A percentile compares a stretch with the other conserved stretches of the same genome.
Evolutionary conservation across 768 basidiomycete species (phyloP).

Genomic region (Leccinellum rugosiceps): DNA sequence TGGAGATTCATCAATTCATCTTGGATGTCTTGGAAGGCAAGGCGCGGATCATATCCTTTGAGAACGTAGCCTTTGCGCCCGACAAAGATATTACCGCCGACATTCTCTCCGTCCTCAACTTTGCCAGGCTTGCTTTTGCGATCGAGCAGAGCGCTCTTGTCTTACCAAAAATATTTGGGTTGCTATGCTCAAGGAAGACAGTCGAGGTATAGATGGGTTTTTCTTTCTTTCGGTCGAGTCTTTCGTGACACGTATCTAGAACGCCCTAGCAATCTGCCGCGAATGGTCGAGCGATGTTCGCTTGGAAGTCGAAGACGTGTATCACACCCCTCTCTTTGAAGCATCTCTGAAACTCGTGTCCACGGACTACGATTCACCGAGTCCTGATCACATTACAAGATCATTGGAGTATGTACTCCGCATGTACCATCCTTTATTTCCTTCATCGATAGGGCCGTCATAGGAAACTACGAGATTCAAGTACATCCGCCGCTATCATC

Average conservation of each 20-base stretch:
- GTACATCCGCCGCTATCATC: constrained; percentile 34
- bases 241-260: constrained; percentile 32
- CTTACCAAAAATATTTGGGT: constrained; percentile 10
- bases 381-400: constrained; percentile 29
- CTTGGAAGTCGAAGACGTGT: constrained; percentile 52
- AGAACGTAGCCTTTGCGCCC: constrained; percentile 39
- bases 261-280: constrained; percentile 47
- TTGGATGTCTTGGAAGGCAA: constrained; percentile 26
- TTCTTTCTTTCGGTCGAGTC: not conserved
- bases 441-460: constrained; percentile 6
- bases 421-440: not conserved
- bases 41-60: constrained; percentile 39
- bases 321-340: constrained; percentile 44
- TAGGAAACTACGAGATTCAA: constrained; percentile 21
- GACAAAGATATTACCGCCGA: constrained; percentile 37
- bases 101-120: constrained; percentile 62
- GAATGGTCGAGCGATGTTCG: constrained; percentile 43
- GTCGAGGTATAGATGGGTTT: constrained; percentile 18
- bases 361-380: constrained; percentile 36
- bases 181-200: constrained; percentile 11
- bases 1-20: constrained; percentile 15
- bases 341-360: constrained; percentile 35
- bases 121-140: constrained; percentile 45
- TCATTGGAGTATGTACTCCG: constrained; percentile 18
- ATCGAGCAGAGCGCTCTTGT: not conserved